phyloP scores from a whole-genome alignment of 1,284 basidiomycete species.

The Cryptococcus sp. region DNA sequence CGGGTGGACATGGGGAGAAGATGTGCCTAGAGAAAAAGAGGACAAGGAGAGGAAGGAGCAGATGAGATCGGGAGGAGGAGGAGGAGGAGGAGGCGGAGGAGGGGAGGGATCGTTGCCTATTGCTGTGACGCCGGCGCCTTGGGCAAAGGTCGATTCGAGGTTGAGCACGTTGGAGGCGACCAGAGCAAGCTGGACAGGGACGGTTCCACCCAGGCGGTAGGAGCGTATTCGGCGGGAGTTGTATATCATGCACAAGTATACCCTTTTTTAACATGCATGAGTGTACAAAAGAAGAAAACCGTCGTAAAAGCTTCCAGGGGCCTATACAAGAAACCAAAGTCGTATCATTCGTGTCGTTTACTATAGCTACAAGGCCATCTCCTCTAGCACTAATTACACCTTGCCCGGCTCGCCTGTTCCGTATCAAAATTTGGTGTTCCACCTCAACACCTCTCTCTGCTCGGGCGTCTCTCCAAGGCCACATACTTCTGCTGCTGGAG shows the following conservation, averaged over 20 bases:
- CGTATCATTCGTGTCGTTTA: too few species aligned
- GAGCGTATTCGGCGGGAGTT: not conserved
- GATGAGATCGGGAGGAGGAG: not conserved
- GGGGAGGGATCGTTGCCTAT: not conserved
- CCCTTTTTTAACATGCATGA: not conserved
- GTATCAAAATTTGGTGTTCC: too few species aligned
- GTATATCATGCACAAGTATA: not conserved
- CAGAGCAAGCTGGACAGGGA: not conserved
- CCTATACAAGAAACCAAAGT: too few species aligned
- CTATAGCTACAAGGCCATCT: too few species aligned
- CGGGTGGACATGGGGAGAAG: conserved; percentile 49
- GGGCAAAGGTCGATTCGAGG: not conserved
- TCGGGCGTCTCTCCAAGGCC: too few species aligned
- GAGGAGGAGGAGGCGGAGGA: not conserved
- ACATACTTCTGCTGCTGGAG: too few species aligned
- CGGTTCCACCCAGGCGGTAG: not conserved
- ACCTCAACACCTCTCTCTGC: too few species aligned
- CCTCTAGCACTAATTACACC: too few species aligned
- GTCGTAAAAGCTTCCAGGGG: too few species aligned
- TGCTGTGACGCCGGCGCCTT: conserved; percentile 1
- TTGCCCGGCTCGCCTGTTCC: too few species aligned
- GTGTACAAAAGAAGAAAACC: too few species aligned
- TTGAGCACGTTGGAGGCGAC: not conserved
- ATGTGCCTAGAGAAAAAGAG: conserved; percentile 2
- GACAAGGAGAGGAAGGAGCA: too few species aligned